Percentiles rank a stretch among this genome's conserved stretches.
Conservation (phyloP, 1,284 basidiomycete genomes). For the Cystobasidiaceae sp. region DNA sequence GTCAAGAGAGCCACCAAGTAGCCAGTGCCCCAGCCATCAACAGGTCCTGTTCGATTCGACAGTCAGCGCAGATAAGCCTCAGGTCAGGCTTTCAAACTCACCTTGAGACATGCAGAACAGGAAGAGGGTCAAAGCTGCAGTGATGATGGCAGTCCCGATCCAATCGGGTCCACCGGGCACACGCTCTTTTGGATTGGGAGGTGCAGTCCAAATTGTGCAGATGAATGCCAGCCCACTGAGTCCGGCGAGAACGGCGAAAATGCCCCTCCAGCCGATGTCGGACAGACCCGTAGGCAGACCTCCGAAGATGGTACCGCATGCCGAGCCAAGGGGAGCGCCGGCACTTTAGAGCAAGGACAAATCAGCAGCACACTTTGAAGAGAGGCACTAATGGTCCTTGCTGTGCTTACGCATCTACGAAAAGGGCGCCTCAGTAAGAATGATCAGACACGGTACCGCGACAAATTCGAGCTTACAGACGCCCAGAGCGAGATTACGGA, state of each 20-base stretch:
- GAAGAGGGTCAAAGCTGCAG: constrained; percentile 41
- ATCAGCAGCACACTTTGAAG: not conserved
- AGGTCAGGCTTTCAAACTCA: no score
- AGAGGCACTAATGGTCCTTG: not conserved
- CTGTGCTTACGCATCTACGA: constrained; percentile 12
- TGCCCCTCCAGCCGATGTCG: constrained; percentile 41
- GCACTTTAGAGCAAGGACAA: not conserved
- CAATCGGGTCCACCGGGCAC: constrained; percentile 41
- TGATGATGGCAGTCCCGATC: constrained; percentile 41
- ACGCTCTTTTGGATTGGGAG: constrained; percentile 34
- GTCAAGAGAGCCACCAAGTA: constrained; percentile 43
- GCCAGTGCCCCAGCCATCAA: constrained; percentile 39
- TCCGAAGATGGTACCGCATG: constrained; percentile 22
- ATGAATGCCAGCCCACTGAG: constrained; percentile 41
- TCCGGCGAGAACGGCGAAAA: constrained; percentile 45
- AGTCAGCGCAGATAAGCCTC: no score
- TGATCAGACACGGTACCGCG: not conserved
- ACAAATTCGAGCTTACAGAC: constrained; percentile 9
- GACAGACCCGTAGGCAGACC: constrained; percentile 24
- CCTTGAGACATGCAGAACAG: constrained; percentile 41
- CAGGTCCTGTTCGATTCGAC: constrained; percentile 9
- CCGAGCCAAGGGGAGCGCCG: constrained; percentile 23
- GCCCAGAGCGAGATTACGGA: not conserved
- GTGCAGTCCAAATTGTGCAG: constrained; percentile 41
- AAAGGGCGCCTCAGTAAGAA: not conserved